Base-by-base conservation (phyloP, 2,329 filamentous ascomycete genomes). In the Exserohilum rostratum region DNA sequence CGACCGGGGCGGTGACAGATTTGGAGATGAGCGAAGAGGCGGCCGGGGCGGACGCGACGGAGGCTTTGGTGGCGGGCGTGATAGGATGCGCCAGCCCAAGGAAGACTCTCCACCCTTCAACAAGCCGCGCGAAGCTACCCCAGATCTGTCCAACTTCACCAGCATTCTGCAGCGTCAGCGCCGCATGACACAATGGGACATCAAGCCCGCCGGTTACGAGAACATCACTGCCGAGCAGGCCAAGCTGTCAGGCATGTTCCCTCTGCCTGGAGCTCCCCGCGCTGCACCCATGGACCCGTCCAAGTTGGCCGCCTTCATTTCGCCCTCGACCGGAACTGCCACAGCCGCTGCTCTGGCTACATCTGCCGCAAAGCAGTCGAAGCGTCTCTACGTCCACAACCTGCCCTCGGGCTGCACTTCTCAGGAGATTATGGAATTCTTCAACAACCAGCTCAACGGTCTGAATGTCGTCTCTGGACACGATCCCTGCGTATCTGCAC, bases 241-340 rank as follows among this genome's bases (percentile, higher is more conserved):
- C 46, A 99, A 99, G 81, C 84, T 99, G 39, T 99, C 96, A 2
- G 87, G 93, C 80, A 97, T 99, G 95, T 99, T 99, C 80, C 93
- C 96, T 57, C 86, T 99, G 40, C 95, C 95, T 3, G 95, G 95
- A 62, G 95, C 95, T 58, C 95, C 95, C 50, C 87, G 95, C 65
- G 92, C 96, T 75, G 93, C 97, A 71, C 89, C 91, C 30, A 95
- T 98, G 88, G 95, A 99, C 66, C 93, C 93, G 13, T 90, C 87
- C 68, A 93, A 93, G 76, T 83, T 99, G 43, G 92, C 97, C 75
- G 92, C 93, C 18, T 96, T 99, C 76, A 96, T 97, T 86, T 93
- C 90, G 74, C 92, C 96, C 72, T 90, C 93, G 12, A 86, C 86
- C 50, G 88, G 88, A 50, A 87, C 69, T 78, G 81, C 82, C 29